Evolutionary conservation across 768 basidiomycete genomes (phyloP).

Genomic region (Candolleomyces eurysporus): DNA sequence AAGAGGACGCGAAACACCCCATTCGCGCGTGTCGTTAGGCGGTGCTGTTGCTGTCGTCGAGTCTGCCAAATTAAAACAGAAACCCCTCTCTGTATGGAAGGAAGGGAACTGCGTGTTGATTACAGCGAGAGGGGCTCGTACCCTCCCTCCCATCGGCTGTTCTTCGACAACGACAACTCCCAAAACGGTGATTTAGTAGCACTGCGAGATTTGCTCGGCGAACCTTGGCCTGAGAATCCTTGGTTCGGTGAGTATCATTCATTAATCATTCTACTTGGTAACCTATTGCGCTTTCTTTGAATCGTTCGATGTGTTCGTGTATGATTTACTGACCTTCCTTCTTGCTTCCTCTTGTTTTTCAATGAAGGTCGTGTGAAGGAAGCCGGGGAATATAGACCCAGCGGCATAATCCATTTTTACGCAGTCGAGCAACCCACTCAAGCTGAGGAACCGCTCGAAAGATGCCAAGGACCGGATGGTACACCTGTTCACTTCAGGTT

Average conservation of each 20-base stretch:
- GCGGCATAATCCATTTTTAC: conserved; percentile 1
- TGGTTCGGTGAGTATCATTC: conserved; percentile 3
- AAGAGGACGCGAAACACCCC: not conserved
- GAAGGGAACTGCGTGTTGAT: not conserved
- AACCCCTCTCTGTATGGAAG: conserved; percentile 6
- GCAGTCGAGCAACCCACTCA: not conserved
- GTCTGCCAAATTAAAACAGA: conserved; percentile 3
- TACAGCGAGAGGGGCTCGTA: not conserved
- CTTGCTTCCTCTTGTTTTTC: not conserved
- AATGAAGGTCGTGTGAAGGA: not conserved
- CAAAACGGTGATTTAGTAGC: not conserved
- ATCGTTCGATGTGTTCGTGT: not conserved
- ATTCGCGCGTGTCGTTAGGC: not conserved
- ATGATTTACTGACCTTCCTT: not conserved
- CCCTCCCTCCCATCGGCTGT: not conserved
- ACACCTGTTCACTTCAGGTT: not conserved
- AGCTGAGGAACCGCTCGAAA: not conserved
- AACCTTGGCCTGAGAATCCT: not conserved
- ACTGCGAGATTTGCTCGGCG: not conserved
- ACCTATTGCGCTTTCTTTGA: no score
- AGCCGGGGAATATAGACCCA: not conserved
- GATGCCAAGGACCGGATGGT: conserved; percentile 1
- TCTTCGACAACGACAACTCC: conserved; percentile 6
- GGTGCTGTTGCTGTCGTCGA: conserved; percentile 6
- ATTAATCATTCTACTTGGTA: no score